Evolutionary conservation across 176 grass and related monocot genomes (phyloP), one percentile per base, ranked within the genome.

Genomic region (Alopecurus myosuroides): DNA sequence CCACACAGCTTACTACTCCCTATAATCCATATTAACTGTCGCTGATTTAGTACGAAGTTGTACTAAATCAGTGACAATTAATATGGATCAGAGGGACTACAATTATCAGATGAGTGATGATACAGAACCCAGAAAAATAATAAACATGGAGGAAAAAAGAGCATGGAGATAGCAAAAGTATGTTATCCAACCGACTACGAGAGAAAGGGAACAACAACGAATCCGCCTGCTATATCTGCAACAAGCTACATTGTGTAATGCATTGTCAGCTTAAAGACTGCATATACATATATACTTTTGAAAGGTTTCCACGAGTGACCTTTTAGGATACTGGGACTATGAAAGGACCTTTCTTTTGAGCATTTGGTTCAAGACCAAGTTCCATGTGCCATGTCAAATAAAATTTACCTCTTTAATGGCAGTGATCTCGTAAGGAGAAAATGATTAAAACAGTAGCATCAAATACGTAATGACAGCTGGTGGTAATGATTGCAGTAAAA

Each of bases 191-290:
- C 34, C 25, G 4, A 50, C 31, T 75, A 35, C 34, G 50, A 11
- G 14, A 61, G 37, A 72, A 79, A 29, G 65, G 12, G 41, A 55
- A 71, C 64, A 78, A 23, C 70, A 88, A 79, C 4, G 7, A 31
- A 33, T 69, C 33, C 30, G 39, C 41, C 29, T 53, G 41, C 15
- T 71, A 58, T 45, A 52, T 28, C 70, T 53, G 64, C n/a, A 84
- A 84, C 31, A 79, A 79, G 31, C n/a, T 73, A 73, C 31, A 44
- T n/a, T 56, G 65, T 29, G 33, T 33, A 53, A 74, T 64, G 42
- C 33, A 19, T 17, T 44, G 55, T 22, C 55, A 72, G 35, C 39
- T 61, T 61, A 58, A 9, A 56, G 70, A 48, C 50, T 22, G 61
- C 20, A 63, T 22, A 34, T 20, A 84, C 7, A 58, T 77, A 48